Percentiles rank a stretch among this genome's conserved stretches.
These are phyloP conservation scores for Starmerella tilneyi DNA, from an alignment of 805 yeast genomes.

Conservation along the genomic window DNA sequence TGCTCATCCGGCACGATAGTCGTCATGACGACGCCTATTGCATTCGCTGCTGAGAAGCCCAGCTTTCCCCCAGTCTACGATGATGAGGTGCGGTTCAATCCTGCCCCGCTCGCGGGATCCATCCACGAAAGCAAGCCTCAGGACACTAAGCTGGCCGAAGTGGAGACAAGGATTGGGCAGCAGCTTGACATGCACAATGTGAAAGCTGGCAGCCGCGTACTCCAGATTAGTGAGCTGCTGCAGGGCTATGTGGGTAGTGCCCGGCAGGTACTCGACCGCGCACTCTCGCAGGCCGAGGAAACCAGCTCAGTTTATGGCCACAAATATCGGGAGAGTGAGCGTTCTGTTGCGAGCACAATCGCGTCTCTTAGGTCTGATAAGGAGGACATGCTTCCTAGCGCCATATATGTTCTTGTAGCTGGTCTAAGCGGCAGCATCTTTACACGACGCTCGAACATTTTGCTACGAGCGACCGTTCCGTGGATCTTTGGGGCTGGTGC, in stretches of 20 bases:
- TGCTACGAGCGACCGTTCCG: conserved; percentile 50
- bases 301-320: conserved; percentile 41
- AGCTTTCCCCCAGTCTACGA: conserved; percentile 27
- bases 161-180: conserved; percentile 17
- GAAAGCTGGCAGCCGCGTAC: conserved; percentile 46
- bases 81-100: conserved; percentile 23
- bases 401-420: conserved; percentile 58
- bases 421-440: conserved; percentile 61
- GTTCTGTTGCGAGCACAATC: conserved; percentile 51
- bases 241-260: conserved; percentile 41
- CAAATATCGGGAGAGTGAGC: conserved; percentile 49
- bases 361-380: conserved; percentile 51
- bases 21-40: background rate
- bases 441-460: conserved; percentile 54
- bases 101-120: conserved; percentile 28
- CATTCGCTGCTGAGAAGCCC: conserved; percentile 12
- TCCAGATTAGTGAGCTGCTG: conserved; percentile 42
- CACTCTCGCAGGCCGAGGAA: conserved; percentile 32
- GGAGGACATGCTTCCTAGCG: conserved; percentile 64
- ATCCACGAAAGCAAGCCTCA: conserved; percentile 19
- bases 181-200: conserved; percentile 22
- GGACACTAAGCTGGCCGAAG: conserved; percentile 15
- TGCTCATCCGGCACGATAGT: background rate
- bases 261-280: conserved; percentile 37
- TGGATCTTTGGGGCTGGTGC: conserved; percentile 46